Evolutionary conservation across 192 early-diverging fungal genomes (phyloP).

Genomic region (Coemansia sp.): DNA sequence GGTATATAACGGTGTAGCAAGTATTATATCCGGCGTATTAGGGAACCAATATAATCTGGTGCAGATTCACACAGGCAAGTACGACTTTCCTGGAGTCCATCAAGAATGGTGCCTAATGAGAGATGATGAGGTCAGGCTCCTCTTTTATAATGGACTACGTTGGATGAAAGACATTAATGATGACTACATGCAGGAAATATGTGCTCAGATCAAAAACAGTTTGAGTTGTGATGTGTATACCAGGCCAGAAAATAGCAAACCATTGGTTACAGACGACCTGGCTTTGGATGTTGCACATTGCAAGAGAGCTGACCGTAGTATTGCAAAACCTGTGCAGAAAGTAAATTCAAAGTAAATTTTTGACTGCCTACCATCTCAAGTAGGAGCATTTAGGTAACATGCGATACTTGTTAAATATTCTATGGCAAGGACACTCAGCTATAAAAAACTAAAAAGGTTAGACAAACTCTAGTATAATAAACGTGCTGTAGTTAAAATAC

Average conservation of each 20-base stretch:
- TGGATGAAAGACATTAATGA: neutral
- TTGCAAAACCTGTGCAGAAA: neutral
- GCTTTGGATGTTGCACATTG: neutral
- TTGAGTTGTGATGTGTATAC: neutral
- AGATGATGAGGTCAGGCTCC: neutral
- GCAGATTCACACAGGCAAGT: conserved; percentile 2
- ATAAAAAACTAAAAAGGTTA: no score
- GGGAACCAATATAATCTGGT: neutral
- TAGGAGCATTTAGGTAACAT: neutral
- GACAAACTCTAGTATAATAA: no score
- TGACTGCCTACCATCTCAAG: neutral
- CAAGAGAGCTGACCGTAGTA: neutral
- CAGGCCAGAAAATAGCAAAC: neutral
- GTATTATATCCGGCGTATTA: neutral
- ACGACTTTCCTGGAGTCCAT: neutral
- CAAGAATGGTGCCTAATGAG: neutral
- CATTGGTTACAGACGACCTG: neutral
- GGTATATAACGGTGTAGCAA: neutral
- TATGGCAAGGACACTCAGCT: no score
- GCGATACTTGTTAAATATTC: neutral
- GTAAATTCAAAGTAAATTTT: neutral
- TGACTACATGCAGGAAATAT: neutral
- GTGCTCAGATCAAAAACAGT: neutral
- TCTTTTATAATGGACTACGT: neutral
- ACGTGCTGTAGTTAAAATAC: neutral